Evolutionary conservation across 306 rosid species (phyloP).

Genomic region (Cicer cuneatum): DNA sequence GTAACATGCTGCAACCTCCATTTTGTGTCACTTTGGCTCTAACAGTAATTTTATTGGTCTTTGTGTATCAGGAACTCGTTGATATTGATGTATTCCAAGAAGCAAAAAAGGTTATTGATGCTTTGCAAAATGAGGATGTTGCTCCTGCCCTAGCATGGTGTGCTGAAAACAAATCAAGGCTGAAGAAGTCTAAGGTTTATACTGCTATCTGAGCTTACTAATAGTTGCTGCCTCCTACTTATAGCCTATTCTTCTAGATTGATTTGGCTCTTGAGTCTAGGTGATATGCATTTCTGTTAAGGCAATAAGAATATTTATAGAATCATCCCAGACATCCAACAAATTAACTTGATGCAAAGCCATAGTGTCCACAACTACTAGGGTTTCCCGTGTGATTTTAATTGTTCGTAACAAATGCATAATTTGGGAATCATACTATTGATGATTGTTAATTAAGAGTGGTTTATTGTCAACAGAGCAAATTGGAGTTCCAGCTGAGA

Average conservation of each 20-base stretch:
- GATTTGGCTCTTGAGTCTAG: constrained; percentile 38
- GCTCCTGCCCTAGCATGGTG: constrained; percentile 97
- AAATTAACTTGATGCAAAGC: constrained; percentile 13
- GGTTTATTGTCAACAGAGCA: constrained; percentile 71
- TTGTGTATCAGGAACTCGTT: constrained; percentile 75
- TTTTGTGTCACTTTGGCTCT: constrained; percentile 31
- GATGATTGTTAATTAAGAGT: constrained; percentile 39
- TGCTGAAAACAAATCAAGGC: constrained; percentile 89
- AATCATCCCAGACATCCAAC: constrained; percentile 15
- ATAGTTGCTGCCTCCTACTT: constrained; percentile 8
- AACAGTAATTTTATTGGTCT: constrained; percentile 27
- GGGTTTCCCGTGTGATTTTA: constrained; percentile 8
- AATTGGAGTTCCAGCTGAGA: constrained; percentile 93
- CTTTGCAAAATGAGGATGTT: constrained; percentile 85
- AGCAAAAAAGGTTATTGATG: constrained; percentile 82
- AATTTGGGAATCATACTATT: constrained; percentile 9
- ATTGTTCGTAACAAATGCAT: constrained; percentile 27
- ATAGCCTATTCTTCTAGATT: constrained; percentile 32
- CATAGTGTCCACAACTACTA: not conserved
- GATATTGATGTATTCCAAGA: constrained; percentile 93
- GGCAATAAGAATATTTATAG: not conserved
- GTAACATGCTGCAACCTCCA: constrained; percentile 19
- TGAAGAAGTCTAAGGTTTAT: constrained; percentile 89
- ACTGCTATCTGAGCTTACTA: constrained; percentile 31
- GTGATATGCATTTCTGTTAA: constrained; percentile 23